Evolutionary conservation across 495 filamentous ascomycete species (phyloP).

Genomic region (Talaromyces borbonicus): DNA sequence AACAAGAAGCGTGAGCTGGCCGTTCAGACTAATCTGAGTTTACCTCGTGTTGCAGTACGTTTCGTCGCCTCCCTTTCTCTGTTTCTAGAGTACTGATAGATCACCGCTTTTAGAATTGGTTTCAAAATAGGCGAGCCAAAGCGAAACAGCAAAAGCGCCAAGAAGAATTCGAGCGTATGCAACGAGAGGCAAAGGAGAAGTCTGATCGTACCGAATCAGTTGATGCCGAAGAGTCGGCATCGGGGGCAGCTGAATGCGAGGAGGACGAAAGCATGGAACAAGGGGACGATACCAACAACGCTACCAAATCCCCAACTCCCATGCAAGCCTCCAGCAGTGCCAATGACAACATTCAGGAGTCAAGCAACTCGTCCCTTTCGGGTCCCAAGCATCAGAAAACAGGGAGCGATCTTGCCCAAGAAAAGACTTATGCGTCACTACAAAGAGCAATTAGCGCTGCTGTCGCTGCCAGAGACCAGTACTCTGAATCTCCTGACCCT

Average conservation of each 20-base stretch:
- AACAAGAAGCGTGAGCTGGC: slow-evolving; percentile 66
- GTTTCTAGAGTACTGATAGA: slow-evolving; percentile 2
- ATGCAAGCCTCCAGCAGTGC: slow-evolving; percentile 19
- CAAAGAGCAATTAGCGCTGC: slow-evolving; percentile 37
- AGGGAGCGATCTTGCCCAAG: slow-evolving; percentile 31
- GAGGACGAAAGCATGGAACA: slow-evolving; percentile 18
- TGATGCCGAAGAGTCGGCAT: slow-evolving; percentile 9
- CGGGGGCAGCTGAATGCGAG: slow-evolving; percentile 25
- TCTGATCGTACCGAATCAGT: slow-evolving; percentile 22
- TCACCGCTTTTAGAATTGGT: slow-evolving; percentile 63
- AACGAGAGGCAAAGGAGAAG: slow-evolving; percentile 42
- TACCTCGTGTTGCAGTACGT: slow-evolving; percentile 69
- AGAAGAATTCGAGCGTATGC: slow-evolving; percentile 51
- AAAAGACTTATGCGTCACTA: slow-evolving; percentile 36
- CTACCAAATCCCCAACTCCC: slow-evolving; percentile 22
- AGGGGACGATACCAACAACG: slow-evolving; percentile 11
- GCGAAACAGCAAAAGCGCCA: slow-evolving; percentile 69
- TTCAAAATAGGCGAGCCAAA: slow-evolving; percentile 79
- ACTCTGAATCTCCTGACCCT: slow-evolving; percentile 7
- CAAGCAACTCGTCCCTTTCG: slow-evolving; percentile 10
- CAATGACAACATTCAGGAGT: slow-evolving; percentile 17
- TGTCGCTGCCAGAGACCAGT: slow-evolving; percentile 30
- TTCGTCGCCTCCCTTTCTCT: neutral
- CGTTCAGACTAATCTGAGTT: slow-evolving; percentile 59
- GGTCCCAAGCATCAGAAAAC: slow-evolving; percentile 31